These are phyloP conservation scores for Fraxinus albicans DNA, from an alignment of 305 asterid species.

Conservation along the genomic window DNA sequence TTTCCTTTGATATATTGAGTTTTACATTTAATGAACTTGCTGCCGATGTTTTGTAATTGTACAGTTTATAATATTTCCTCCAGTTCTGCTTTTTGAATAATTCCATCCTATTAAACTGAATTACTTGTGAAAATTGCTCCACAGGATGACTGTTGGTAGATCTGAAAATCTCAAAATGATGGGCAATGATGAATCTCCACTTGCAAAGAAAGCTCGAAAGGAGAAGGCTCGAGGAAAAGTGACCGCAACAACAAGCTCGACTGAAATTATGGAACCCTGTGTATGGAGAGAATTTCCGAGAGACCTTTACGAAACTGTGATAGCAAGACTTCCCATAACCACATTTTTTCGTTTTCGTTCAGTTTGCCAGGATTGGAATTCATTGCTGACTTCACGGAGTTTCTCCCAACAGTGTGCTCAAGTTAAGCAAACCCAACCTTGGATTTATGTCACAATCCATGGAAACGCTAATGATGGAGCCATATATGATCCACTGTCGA, in stretches of 20 bases:
- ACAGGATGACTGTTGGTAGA: slow-evolving; percentile 39
- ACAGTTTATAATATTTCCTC: background rate
- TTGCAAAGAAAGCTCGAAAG: slow-evolving; percentile 42
- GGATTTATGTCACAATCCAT: slow-evolving; percentile 46
- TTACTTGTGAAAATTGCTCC: slow-evolving; percentile 29
- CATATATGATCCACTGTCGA: slow-evolving; percentile 41
- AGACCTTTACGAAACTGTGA: slow-evolving; percentile 47
- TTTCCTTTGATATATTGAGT: background rate
- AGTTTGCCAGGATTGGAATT: slow-evolving; percentile 47
- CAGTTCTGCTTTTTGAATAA: background rate
- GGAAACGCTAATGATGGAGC: slow-evolving; percentile 48
- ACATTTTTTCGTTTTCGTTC: slow-evolving; percentile 40
- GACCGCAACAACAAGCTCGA: slow-evolving; percentile 15
- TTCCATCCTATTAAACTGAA: background rate
- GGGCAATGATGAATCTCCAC: slow-evolving; percentile 39
- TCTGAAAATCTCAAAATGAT: slow-evolving; percentile 46
- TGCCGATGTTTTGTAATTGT: background rate
- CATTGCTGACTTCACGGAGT: slow-evolving; percentile 39
- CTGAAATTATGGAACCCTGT: slow-evolving; percentile 32
- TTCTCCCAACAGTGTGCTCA: slow-evolving; percentile 40
- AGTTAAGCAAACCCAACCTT: slow-evolving; percentile 39
- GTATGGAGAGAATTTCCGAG: slow-evolving; percentile 54
- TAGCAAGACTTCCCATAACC: slow-evolving; percentile 48
- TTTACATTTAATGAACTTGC: background rate
- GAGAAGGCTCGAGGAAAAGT: slow-evolving; percentile 33